Evolutionary conservation across 768 basidiomycete species (phyloP), one percentile per base, ranked within the genome.

Genomic region (Tricholoma matsutake): DNA sequence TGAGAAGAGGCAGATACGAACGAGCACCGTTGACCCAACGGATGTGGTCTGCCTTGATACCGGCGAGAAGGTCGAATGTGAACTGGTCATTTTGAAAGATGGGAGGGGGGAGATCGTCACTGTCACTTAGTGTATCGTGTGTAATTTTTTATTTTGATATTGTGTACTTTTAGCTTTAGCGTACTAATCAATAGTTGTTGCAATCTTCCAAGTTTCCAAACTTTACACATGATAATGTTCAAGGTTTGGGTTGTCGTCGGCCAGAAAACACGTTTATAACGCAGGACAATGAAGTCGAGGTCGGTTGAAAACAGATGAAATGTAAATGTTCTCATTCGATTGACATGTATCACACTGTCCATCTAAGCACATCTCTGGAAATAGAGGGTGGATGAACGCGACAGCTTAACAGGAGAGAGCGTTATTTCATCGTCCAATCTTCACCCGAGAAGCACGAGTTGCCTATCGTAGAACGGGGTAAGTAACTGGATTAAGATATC

Each of bases 21-120:
- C 85, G 31, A 92, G 90, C 69, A 78, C 88, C 0, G 78, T 88
- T 41, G 96, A 99, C 71, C 88, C 87, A 39, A 98, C 97, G 9
- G 86, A 90, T 65, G 88, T 99, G 13, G 85, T 92, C 2, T 97
- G 96, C 69, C 82, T 93, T 75, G 97, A 98, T 70, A 92, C 89
- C 0, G 92, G 92, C 6, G 95, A 97, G 76, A 91, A 87, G 71
- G 85, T 97, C 53, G 91, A 92, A 61, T 95, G 93, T 72, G 94
- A 97, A 72, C 74, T 96, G 11, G 94, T 97, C 28, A 90, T 98
- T 57, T 76, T 98, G 63, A 91, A 93, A 72, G 94, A 98, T 70
- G 94, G 93, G 7, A 84, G 85, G 72, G 95, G 95, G 0, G 89
- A 95, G 61, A 88, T 95, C 61, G 91, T 97, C 29, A 94, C 87